These are phyloP conservation scores for Saksenaea vasiformis DNA, from an alignment of 371 early-diverging fungal genomes.

Conservation along the genomic window DNA sequence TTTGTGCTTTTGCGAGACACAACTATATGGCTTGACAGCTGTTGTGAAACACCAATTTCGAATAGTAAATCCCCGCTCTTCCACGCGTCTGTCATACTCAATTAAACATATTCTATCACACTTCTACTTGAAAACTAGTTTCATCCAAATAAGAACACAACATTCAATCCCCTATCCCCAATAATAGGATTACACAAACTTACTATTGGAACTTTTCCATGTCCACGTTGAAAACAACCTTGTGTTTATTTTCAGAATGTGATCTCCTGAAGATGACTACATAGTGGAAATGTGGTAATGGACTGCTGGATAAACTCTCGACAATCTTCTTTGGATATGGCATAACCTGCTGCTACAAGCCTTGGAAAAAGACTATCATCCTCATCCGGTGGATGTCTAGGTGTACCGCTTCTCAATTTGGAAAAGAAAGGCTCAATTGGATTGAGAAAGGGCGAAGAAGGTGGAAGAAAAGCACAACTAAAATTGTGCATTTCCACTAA, in stretches of 20 bases:
- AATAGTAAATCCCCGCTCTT: not conserved
- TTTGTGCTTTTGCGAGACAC: not conserved
- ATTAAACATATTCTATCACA: too few species aligned
- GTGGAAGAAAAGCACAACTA: not conserved
- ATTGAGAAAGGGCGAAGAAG: conserved; percentile 7
- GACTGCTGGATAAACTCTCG: not conserved
- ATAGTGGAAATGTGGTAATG: not conserved
- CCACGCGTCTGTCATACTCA: not conserved
- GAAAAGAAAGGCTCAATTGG: conserved; percentile 9
- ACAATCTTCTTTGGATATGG: not conserved
- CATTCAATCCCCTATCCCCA: too few species aligned
- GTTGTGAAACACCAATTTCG: not conserved
- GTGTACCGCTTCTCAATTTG: not conserved
- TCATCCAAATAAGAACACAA: too few species aligned
- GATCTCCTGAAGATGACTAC: not conserved
- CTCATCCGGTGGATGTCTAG: not conserved
- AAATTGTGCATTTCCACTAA: not conserved
- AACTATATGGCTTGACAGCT: conserved; percentile 4
- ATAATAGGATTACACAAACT: too few species aligned
- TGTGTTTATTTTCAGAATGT: not conserved
- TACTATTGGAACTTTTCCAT: not conserved
- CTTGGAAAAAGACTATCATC: not conserved
- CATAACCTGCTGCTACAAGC: not conserved
- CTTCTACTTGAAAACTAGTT: too few species aligned
- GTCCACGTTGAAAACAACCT: not conserved